Evolutionary conservation across 176 grass and related monocot species (phyloP).

Genomic region (Bromus sterilis): DNA sequence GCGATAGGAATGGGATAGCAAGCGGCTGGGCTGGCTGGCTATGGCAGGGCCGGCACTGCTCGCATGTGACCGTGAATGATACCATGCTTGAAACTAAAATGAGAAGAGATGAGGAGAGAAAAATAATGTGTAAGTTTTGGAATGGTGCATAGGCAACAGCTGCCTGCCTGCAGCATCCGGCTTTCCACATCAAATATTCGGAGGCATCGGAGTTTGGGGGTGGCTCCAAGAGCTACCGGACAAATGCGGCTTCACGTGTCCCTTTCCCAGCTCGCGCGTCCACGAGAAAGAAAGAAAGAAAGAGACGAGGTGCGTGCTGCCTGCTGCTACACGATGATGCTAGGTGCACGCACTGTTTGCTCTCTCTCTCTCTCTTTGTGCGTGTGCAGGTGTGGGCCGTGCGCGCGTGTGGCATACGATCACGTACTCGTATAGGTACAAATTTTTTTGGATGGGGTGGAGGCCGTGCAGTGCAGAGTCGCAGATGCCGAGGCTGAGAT

Average conservation of each 20-base stretch:
- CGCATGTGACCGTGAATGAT: neutral
- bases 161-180: no score
- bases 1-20: no score
- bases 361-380: neutral
- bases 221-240: constrained; percentile 30
- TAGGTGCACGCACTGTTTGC: neutral
- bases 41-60: neutral
- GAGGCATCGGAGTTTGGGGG: constrained; percentile 17
- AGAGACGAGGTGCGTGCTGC: neutral
- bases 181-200: constrained; percentile 50
- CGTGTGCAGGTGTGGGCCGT: neutral
- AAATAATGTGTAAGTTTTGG: constrained; percentile 11
- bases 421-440: neutral
- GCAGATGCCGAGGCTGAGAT: neutral
- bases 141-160: constrained; percentile 13
- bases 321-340: no score
- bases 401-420: no score
- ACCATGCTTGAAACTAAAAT: neutral
- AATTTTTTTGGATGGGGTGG: neutral
- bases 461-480: neutral
- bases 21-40: neutral
- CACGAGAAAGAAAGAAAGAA: neutral
- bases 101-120: no score
- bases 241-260: constrained; percentile 39
- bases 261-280: constrained; percentile 6